Evolutionary conservation across 306 rosid species (phyloP), one percentile per base, ranked within the genome.

Genomic region (Arachis stenosperma): DNA sequence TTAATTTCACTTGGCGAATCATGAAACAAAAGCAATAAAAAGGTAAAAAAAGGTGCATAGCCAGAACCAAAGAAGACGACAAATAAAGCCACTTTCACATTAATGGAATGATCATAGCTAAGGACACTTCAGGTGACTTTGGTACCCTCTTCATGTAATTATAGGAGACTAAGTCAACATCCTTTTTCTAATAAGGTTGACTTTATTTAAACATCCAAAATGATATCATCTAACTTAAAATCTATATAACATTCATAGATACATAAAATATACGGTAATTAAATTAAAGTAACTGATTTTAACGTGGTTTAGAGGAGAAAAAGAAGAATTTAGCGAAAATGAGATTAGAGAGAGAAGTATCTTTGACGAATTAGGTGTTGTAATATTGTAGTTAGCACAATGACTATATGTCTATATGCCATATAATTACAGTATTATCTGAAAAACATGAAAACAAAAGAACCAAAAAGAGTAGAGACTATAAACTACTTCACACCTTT

Each of bases 341-440:
- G 17, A 17, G 17, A 17, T 17, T 47, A 13, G 40, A 72, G 59
- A 60, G 61, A 77, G 40, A 69, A 65, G 65, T 61, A 74, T 57
- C 76, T 81, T 72, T 87, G 85, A 73, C 53, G 85, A 80, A 70
- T 81, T 71, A 82, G 75, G 84, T 83, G 83, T 75, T 56, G 85
- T 77, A 84, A 80, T 81, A 78, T 65, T 90, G 79, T 66, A 65
- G 78, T 81, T 75, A 84, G 55, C 73, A 71, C 81, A 75, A 63
- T 47, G 81, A 72, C 64, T 52, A 78, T 79, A 65, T 74, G 65
- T 55, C 73, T 17, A 17, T 17, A 70, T 64, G 17, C 17, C 17
- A 69, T 63, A 67, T 88, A 87, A 84, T 90, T 85, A 90, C 90
- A 89, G 93, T 90, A 88, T 78, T 79, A 22, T 78, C 80, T 88